Evolutionary conservation across 2,329 filamentous ascomycete genomes (phyloP).

Genomic region (Mollisiaceae sp.): DNA sequence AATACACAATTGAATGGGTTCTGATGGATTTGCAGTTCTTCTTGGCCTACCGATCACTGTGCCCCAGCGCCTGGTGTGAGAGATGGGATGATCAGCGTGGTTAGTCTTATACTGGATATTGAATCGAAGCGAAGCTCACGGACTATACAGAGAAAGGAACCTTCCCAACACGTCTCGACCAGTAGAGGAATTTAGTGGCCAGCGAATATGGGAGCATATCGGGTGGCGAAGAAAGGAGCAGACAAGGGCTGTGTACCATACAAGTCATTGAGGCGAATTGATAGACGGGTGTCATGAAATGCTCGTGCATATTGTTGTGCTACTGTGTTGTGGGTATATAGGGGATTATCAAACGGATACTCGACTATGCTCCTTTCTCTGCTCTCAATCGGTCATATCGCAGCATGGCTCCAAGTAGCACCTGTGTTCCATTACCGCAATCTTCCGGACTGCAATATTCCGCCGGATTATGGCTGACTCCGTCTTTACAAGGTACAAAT

Average conservation of each 20-base stretch:
- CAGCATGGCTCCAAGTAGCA: constrained; percentile 51
- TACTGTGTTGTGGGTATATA: constrained; percentile 1
- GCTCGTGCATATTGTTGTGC: constrained; percentile 14
- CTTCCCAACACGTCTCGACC: constrained; percentile 70
- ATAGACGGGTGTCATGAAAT: constrained; percentile 30
- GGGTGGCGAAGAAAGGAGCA: constrained; percentile 28
- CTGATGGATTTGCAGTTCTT: constrained; percentile 71
- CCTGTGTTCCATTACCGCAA: constrained; percentile 59
- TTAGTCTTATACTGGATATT: constrained; percentile 53
- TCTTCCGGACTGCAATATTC: constrained; percentile 66
- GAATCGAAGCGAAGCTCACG: constrained; percentile 28
- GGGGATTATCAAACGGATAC: neutral
- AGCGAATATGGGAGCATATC: constrained; percentile 11
- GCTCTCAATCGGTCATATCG: constrained; percentile 45
- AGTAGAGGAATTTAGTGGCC: constrained; percentile 35
- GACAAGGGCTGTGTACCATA: constrained; percentile 40
- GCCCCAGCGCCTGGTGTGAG: constrained; percentile 91
- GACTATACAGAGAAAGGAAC: constrained; percentile 63
- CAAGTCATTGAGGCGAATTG: constrained; percentile 39
- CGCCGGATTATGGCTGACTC: constrained; percentile 66
- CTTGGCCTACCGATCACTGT: constrained; percentile 95
- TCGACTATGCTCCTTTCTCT: constrained; percentile 27
- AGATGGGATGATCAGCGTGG: constrained; percentile 98
- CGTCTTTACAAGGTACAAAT: constrained; percentile 67
- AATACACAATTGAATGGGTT: constrained; percentile 42